Evolutionary conservation across 2,329 filamentous ascomycete genomes (phyloP).

Genomic region (Colletotrichum costaricense): DNA sequence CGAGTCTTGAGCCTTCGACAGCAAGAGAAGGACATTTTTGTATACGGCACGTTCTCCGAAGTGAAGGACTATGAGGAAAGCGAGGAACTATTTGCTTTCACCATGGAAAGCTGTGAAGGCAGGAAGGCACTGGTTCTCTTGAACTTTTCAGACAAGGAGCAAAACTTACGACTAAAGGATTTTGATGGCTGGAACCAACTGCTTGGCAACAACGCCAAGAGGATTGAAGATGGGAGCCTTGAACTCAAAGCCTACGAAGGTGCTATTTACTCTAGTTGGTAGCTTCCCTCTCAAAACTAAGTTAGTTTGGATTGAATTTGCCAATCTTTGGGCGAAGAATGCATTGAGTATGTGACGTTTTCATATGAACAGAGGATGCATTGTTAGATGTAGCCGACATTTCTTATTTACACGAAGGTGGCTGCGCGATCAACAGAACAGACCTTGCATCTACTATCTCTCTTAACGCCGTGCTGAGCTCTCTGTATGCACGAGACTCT

Average conservation of each 20-base stretch:
- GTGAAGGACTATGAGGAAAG: background rate
- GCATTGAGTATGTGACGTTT: background rate
- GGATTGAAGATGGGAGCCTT: background rate
- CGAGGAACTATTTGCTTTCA: background rate
- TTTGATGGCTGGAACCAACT: background rate
- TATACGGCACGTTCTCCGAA: background rate
- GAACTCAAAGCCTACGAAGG: background rate
- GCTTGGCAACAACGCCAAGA: background rate
- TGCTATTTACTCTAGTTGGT: background rate
- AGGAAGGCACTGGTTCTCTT: background rate
- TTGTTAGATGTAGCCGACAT: background rate
- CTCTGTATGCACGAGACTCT: background rate
- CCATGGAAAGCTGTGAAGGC: background rate
- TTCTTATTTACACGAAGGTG: background rate
- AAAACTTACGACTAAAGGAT: background rate
- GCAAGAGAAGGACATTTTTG: background rate
- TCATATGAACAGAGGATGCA: background rate
- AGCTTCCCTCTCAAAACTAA: background rate
- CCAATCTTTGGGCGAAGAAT: background rate
- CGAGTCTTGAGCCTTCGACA: background rate
- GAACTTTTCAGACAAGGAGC: background rate
- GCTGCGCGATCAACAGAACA: background rate
- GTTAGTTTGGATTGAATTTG: too few species aligned
- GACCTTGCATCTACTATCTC: background rate
- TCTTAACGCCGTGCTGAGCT: background rate